Evolutionary conservation across 345 rosid genomes (phyloP).

Genomic region (Brassica carinata): DNA sequence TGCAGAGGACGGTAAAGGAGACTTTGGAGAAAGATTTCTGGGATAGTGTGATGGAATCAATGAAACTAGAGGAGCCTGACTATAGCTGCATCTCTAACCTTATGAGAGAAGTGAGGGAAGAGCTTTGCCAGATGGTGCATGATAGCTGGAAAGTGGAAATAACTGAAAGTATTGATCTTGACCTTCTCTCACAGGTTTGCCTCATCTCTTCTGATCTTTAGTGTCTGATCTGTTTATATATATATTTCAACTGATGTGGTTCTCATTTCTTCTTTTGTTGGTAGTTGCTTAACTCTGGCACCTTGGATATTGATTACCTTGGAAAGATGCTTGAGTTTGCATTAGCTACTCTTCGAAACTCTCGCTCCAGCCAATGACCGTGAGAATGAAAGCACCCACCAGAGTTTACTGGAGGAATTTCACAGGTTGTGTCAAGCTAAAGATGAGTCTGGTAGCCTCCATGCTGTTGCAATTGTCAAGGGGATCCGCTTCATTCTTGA

Average conservation of each 20-base stretch:
- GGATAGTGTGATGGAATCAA: conserved; percentile 75
- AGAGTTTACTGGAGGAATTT: conserved; percentile 62
- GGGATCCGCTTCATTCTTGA: conserved; percentile 83
- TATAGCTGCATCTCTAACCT: conserved; percentile 70
- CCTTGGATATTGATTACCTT: conserved; percentile 72
- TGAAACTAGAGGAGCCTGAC: conserved; percentile 60
- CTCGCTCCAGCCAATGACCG: conserved; percentile 72
- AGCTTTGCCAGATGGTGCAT: conserved; percentile 80
- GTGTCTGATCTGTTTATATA: no score
- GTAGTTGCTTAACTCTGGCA: conserved; percentile 74
- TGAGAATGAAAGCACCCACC: conserved; percentile 56
- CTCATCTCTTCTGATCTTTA: not conserved
- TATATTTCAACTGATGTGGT: not conserved
- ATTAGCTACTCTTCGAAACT: conserved; percentile 72
- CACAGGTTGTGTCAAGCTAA: conserved; percentile 54
- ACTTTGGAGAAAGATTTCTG: conserved; percentile 57
- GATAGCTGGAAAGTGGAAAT: conserved; percentile 80
- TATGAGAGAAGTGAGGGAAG: conserved; percentile 89
- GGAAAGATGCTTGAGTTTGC: conserved; percentile 79
- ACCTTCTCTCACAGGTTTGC: conserved; percentile 75
- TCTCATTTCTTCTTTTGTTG: conserved; percentile 19
- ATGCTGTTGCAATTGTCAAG: conserved; percentile 63
- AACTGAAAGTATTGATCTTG: conserved; percentile 68
- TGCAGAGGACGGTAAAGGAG: conserved; percentile 58
- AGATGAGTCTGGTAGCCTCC: conserved; percentile 50